phyloP scores from a whole-genome alignment of 2,329 filamentous ascomycete genomes.

The Trichoderma sp. region DNA sequence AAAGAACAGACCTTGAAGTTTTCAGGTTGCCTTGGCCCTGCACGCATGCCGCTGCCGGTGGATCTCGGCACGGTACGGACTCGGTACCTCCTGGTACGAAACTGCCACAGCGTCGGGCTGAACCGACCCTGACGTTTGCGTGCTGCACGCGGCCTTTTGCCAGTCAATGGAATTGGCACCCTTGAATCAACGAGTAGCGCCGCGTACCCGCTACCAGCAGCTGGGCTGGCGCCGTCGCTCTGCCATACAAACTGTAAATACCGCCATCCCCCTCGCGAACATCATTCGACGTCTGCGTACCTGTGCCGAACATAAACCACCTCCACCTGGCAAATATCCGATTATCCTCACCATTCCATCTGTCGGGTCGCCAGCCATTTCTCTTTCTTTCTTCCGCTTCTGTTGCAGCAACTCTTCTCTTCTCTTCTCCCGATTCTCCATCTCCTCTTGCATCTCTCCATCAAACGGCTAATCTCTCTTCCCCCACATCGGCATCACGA shows the following conservation, averaged over 20 bases:
- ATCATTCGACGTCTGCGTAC: too few species aligned
- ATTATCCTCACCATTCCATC: conserved; percentile 5
- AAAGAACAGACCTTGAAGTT: background rate
- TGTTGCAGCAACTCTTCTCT: too few species aligned
- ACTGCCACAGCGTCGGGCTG: background rate
- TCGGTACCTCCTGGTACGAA: background rate
- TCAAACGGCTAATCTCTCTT: background rate
- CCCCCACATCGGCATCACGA: background rate
- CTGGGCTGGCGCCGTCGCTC: too few species aligned
- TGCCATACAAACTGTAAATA: conserved; percentile 8
- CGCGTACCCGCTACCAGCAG: background rate
- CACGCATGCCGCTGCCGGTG: conserved; percentile 9
- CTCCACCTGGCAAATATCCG: background rate
- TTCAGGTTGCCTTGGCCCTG: conserved; percentile 12
- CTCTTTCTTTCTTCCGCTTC: background rate
- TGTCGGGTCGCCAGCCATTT: background rate
- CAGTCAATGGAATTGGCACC: too few species aligned
- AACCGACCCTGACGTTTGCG: conserved; percentile 12
- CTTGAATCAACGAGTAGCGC: background rate
- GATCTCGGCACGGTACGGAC: background rate
- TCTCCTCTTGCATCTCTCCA: background rate
- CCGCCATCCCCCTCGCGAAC: background rate
- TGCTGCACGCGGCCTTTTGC: background rate
- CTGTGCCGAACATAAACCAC: too few species aligned
- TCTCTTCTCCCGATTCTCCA: background rate